Evolutionary conservation across 495 filamentous ascomycete genomes (phyloP).

Genomic region (Penicillium coprophilum): DNA sequence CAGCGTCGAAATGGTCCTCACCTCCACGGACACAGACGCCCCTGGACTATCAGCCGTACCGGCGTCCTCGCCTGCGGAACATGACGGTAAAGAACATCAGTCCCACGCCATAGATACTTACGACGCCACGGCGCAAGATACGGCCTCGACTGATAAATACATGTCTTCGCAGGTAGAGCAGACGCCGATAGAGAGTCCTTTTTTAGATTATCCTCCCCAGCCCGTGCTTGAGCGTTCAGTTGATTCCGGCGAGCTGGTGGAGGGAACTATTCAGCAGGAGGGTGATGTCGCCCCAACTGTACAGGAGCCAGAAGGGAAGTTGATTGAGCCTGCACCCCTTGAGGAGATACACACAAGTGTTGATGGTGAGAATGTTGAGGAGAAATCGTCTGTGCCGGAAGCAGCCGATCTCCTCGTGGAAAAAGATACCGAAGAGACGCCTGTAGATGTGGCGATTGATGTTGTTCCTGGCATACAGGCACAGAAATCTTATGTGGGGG

Average conservation of each 20-base stretch:
- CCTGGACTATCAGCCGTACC: conserved; percentile 33
- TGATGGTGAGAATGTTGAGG: conserved; percentile 2
- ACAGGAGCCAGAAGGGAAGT: conserved; percentile 13
- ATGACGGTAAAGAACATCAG: conserved; percentile 53
- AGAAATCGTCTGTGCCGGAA: conserved; percentile 11
- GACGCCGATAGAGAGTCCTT: conserved; percentile 36
- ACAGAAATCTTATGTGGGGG: conserved; percentile 8
- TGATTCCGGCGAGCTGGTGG: conserved; percentile 23
- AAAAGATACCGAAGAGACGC: conserved; percentile 8
- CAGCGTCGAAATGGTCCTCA: conserved; percentile 13
- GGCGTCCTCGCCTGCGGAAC: conserved; percentile 44
- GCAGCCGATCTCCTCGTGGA: conserved; percentile 16
- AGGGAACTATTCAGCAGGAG: conserved; percentile 16
- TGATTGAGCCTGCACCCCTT: conserved; percentile 1
- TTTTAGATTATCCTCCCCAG: conserved; percentile 40
- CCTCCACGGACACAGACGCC: conserved; percentile 24
- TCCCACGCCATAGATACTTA: conserved; percentile 45
- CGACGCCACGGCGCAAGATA: conserved; percentile 39
- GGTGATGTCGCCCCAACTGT: conserved; percentile 6
- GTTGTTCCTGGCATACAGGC: background rate
- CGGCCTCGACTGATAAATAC: conserved; percentile 52
- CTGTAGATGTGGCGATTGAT: conserved; percentile 2
- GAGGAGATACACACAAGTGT: conserved; percentile 2
- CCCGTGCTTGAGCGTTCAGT: conserved; percentile 34
- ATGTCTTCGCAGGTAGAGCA: conserved; percentile 53